Conservation (phyloP, 2,329 filamentous ascomycete species). For the Lithohypha guttulata region DNA sequence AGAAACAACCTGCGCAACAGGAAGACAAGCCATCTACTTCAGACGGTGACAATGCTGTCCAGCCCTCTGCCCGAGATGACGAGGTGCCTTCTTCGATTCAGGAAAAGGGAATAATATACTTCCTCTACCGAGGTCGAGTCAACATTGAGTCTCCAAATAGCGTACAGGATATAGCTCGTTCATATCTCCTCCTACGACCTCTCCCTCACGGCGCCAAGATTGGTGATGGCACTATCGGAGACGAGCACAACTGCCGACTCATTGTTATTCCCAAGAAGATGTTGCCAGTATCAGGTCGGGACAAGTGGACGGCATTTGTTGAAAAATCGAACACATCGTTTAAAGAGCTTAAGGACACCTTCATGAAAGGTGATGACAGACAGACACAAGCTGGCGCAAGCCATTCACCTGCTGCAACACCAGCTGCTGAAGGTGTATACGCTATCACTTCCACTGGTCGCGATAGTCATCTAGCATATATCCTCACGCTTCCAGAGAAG, state of each 20-base stretch:
- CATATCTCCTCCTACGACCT: conserved; percentile 68
- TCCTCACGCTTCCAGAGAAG: conserved; percentile 61
- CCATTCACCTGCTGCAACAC: conserved; percentile 57
- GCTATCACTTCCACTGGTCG: conserved; percentile 62
- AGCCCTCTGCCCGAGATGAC: conserved; percentile 41
- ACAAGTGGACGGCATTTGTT: conserved; percentile 72
- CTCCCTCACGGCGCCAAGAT: conserved; percentile 60
- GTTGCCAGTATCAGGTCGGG: conserved; percentile 56
- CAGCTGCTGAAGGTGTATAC: conserved; percentile 78
- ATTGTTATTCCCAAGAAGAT: conserved; percentile 76
- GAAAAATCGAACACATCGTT: conserved; percentile 60
- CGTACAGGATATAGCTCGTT: conserved; percentile 63
- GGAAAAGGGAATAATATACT: conserved; percentile 84
- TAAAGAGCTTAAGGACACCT: conserved; percentile 59
- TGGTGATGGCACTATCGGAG: conserved; percentile 44
- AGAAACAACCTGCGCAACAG: neutral
- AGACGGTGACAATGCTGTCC: conserved; percentile 32
- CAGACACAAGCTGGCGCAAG: conserved; percentile 67
- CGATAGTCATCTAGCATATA: conserved; percentile 67
- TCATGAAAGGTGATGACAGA: conserved; percentile 58
- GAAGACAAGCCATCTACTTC: conserved; percentile 5
- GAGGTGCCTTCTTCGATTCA: conserved; percentile 53
- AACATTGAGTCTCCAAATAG: conserved; percentile 58
- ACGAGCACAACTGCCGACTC: conserved; percentile 55
- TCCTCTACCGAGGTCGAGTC: conserved; percentile 74